Evolutionary conservation across 345 rosid genomes (phyloP), one percentile per base, ranked within the genome.

Genomic region (Jatropha curcas): DNA sequence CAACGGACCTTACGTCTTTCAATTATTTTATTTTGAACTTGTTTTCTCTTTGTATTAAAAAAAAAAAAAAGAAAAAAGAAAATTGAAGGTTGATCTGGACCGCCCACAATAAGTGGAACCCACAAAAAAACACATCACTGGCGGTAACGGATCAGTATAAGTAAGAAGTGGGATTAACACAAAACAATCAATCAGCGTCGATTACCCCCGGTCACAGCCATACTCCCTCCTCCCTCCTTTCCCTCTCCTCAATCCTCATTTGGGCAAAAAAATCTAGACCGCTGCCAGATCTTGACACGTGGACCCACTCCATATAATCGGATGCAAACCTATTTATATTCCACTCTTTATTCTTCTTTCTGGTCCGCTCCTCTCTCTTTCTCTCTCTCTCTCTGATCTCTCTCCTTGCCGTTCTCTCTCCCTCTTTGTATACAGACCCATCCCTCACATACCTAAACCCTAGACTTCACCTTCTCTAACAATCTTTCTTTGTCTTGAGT

Each of bases 291-390:
- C 28, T 67, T 9, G 86, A 83, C 96, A 91, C 98, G 94, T 91
- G 91, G 84, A 76, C 63, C 24, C 59, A 70, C 52, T 57, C 69
- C 65, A 70, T 78, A 73, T 61, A 80, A 87, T 86, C 97, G 94
- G 97, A 94, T 91, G 94, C 94, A 92, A 91, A 94, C 96, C 96
- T 94, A 94, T 94, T 94, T 94, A 94, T 92, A 92, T 90, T 86
- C 88, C 92, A 67, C 83, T 72, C 88, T 86, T 83, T 83, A 86
- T 81, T 84, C 86, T 63, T 19, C 68, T 69, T 82, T 90, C 84
- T 85, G 69, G 87, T 82, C 87, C 90, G 89, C 82, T 70, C 77
- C 64, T 46, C 76, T 46, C 76, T 50, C 61, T 71, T 76, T 73
- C 69, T 85, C 73, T 64, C 43, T 41, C n/a, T 57, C 30, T 46